Base-by-base conservation (phyloP, 805 yeast species). In the Starmerella stellata region DNA sequence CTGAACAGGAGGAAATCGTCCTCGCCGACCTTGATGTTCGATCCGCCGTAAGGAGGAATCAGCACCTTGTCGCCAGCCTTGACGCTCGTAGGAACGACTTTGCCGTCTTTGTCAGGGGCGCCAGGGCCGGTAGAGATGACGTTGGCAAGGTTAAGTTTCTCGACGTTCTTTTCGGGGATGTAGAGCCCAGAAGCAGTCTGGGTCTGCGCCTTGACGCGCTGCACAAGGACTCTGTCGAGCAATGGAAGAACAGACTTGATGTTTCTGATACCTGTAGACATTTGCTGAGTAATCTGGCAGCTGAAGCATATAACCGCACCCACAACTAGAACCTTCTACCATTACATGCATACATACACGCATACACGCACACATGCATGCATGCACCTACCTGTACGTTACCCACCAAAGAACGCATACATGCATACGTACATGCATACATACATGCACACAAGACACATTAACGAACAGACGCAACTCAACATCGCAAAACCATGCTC, bases 101-200 rank as follows among this genome's bases (percentile, higher is more conserved):
- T 66, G 48, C 96, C 96, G 41, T 74, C 70, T 42, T 70, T 64
- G 63, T 78, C 78, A 43, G 75, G 64, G 57, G 71, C 68, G 51
- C 98, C 98, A 39, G 96, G 96, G 45, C 98, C 98, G 47, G 85
- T 82, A 42, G 96, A 87, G 48, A 87, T 63, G 37, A 87, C 96
- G 40, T 75, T 75, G 45, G 85, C 98, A 63, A 82, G 79, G 68
- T 80, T 80, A 56, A 83, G 72, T 66, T 87, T 90, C 60, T 81
- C 87, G 53, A 78, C 92, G 68, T 87, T 85, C 70, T 83, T 83
- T 65, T 85, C 95, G 45, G 96, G 96, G 50, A 85, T 77, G 64
- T 74, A 80, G 55, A 85, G 72, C 56, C 96, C 96, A 34, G 90
- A 75, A 41, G 93, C 78, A 43, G 96, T 85, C 67, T 83, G 70